These are phyloP conservation scores for Stevia rebaudiana DNA, from an alignment of 140 eudicot genomes.

Conservation along the genomic window DNA sequence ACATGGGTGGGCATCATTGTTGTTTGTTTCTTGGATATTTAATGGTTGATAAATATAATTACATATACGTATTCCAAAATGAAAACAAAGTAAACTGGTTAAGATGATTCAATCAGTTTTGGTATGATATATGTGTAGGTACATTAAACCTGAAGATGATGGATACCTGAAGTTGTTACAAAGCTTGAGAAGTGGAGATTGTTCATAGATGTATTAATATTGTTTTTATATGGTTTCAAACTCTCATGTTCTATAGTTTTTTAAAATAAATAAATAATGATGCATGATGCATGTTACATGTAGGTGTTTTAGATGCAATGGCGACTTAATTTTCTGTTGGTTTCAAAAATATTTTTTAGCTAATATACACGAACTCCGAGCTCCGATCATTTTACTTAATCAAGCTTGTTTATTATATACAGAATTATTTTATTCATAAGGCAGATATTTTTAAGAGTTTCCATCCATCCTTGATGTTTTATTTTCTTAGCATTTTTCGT, in stretches of 20 bases:
- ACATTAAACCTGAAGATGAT: constrained; percentile 49
- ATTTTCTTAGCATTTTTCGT: too few relatives aligned
- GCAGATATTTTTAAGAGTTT: too few relatives aligned
- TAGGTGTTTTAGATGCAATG: not conserved
- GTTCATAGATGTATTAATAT: constrained; percentile 35
- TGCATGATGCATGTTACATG: not conserved
- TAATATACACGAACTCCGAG: too few relatives aligned
- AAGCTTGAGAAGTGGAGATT: constrained; percentile 66
- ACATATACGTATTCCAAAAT: not conserved
- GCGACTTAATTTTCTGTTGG: not conserved
- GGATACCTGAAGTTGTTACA: constrained; percentile 74
- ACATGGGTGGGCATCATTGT: constrained; percentile 82
- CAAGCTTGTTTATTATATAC: too few relatives aligned
- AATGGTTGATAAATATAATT: not conserved
- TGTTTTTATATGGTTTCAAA: not conserved
- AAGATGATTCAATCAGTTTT: not conserved
- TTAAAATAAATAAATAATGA: not conserved
- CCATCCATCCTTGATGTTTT: too few relatives aligned
- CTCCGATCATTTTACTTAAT: too few relatives aligned
- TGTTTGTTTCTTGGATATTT: not conserved
- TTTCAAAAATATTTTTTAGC: not conserved
- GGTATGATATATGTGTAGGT: constrained; percentile 38
- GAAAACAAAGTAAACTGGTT: not conserved
- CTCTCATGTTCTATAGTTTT: not conserved
- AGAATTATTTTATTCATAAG: too few relatives aligned